Evolutionary conservation across 805 yeast species (phyloP).

Genomic region (Cyberlindnera mississippiensis): DNA sequence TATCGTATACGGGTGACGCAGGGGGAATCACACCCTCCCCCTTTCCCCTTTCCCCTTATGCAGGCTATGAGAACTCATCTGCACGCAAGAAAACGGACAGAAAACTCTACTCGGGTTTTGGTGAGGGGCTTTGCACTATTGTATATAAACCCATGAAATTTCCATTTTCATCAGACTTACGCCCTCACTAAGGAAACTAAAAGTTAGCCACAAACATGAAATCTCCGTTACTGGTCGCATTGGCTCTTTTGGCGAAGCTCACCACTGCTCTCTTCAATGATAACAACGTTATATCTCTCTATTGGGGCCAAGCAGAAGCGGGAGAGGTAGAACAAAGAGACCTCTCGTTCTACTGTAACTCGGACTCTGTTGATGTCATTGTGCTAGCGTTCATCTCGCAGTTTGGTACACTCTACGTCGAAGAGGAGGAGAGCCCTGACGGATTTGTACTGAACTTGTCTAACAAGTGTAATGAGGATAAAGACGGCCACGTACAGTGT

Average conservation of each 20-base stretch:
- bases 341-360: slow-evolving; percentile 54
- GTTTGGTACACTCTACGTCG: slow-evolving; percentile 16
- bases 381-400: slow-evolving; percentile 55
- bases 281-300: slow-evolving; percentile 43
- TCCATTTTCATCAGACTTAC: too few relatives aligned
- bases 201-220: neutral
- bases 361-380: slow-evolving; percentile 66
- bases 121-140: too few relatives aligned
- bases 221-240: neutral
- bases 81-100: too few relatives aligned
- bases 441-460: slow-evolving; percentile 50
- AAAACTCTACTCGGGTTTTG: too few relatives aligned
- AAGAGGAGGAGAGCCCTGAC: slow-evolving; percentile 5
- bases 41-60: too few relatives aligned
- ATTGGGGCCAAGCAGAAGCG: slow-evolving; percentile 74
- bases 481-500: slow-evolving; percentile 38
- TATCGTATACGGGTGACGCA: too few relatives aligned
- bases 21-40: too few relatives aligned
- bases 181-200: too few relatives aligned
- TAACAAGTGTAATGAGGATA: slow-evolving; percentile 36
- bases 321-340: slow-evolving; percentile 38
- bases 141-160: too few relatives aligned
- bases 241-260: neutral
- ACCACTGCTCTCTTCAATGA: neutral
- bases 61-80: too few relatives aligned